Conservation (phyloP, 208 protist species). For the Trypanosomatidae sp. region DNA sequence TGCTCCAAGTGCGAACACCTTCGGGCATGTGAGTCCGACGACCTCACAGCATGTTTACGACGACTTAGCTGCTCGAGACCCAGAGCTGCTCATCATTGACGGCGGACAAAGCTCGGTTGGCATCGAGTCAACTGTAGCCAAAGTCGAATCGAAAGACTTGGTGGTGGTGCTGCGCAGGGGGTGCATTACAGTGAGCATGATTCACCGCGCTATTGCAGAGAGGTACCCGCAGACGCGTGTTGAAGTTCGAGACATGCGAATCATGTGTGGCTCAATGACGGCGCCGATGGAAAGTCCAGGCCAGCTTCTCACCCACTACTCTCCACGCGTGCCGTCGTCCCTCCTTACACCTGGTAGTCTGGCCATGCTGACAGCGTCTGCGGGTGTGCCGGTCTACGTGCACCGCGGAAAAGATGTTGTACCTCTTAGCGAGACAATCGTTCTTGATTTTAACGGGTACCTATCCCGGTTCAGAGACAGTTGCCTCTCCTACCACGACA, state of each 20-base stretch:
- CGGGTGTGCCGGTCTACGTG: constrained; percentile 25
- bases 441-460: constrained; percentile 78
- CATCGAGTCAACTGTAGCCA: constrained; percentile 94
- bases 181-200: constrained; percentile 65
- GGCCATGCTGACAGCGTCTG: constrained; percentile 1
- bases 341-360: constrained; percentile 74
- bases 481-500: constrained; percentile 68
- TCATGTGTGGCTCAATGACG: constrained; percentile 28
- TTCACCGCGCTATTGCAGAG: constrained; percentile 50
- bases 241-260: constrained; percentile 77
- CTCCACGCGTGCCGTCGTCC: constrained; percentile 68
- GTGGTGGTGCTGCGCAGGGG: constrained; percentile 86
- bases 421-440: constrained; percentile 38
- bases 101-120: constrained; percentile 86
- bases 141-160: constrained; percentile 51
- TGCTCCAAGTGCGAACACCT: constrained; percentile 93
- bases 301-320: constrained; percentile 92
- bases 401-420: constrained; percentile 25
- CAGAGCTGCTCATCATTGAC: constrained; percentile 83
- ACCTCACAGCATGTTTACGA: constrained; percentile 87
- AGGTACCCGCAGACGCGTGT: constrained; percentile 48
- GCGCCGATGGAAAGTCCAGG: constrained; percentile 87
- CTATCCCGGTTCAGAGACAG: constrained; percentile 30
- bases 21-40: constrained; percentile 93
- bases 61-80: constrained; percentile 85